These are phyloP conservation scores for Dendrocalamus latiflorus DNA, from an alignment of 202 grass and related monocot genomes.

Conservation along the genomic window DNA sequence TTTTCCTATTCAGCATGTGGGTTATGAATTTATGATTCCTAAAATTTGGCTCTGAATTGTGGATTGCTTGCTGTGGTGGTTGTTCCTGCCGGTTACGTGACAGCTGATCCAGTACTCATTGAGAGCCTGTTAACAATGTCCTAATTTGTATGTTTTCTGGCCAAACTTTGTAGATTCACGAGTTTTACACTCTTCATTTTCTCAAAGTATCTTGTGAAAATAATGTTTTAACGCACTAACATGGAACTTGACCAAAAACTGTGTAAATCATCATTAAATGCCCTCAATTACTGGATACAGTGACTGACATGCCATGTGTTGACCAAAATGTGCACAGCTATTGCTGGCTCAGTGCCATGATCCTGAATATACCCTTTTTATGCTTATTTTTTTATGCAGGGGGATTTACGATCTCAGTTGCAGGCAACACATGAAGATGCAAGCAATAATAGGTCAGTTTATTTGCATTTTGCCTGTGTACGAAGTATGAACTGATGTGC, in stretches of 20 bases:
- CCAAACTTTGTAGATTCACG: not conserved
- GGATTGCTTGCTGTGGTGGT: not conserved
- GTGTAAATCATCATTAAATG: not conserved
- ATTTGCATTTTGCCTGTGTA: constrained; percentile 17
- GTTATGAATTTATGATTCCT: not conserved
- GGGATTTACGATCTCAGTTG: constrained; percentile 78
- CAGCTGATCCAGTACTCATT: not conserved
- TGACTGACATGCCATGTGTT: not conserved
- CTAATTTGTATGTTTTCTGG: not conserved
- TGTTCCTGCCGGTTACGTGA: not conserved
- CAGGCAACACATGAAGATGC: constrained; percentile 81
- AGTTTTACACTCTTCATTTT: not conserved
- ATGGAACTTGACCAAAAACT: not conserved
- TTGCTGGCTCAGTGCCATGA: constrained; percentile 22
- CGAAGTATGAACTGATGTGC: not conserved
- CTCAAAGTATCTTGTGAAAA: not conserved
- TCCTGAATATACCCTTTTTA: constrained; percentile 6
- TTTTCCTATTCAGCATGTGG: not conserved
- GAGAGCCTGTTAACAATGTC: not conserved
- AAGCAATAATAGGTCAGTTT: constrained; percentile 65
- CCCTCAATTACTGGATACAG: not conserved
- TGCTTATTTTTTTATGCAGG: constrained; percentile 42
- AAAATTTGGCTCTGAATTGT: not conserved
- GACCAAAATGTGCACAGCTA: constrained; percentile 13
- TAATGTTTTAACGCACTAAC: not conserved